Conservation (phyloP, 306 rosid species). For the Cercis canadensis region DNA sequence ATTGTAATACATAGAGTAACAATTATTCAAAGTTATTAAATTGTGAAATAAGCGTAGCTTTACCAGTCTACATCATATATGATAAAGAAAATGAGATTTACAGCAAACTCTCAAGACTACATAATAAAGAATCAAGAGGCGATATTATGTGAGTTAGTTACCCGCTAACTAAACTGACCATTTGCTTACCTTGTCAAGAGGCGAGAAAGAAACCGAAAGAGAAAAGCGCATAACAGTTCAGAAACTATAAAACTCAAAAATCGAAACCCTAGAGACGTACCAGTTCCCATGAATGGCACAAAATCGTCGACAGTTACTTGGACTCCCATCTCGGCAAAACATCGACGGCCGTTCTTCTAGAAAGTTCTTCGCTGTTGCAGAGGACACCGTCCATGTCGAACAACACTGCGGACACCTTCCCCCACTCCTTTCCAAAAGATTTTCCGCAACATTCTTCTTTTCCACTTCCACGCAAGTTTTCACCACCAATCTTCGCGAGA, state of each 20-base stretch:
- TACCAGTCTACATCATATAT: constrained; percentile 57
- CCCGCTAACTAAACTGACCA: too few relatives aligned
- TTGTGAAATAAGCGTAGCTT: constrained; percentile 45
- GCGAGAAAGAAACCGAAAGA: background rate
- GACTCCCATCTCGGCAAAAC: constrained; percentile 88
- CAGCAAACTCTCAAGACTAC: constrained; percentile 72
- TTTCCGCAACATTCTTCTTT: constrained; percentile 49
- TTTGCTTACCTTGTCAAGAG: too few relatives aligned
- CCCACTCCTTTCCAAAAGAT: constrained; percentile 64
- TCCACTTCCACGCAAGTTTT: constrained; percentile 71
- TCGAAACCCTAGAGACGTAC: constrained; percentile 37
- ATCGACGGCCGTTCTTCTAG: constrained; percentile 84
- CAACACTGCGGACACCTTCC: constrained; percentile 85
- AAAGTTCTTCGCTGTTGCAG: constrained; percentile 87
- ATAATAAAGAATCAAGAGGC: too few relatives aligned
- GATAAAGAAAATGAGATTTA: constrained; percentile 58
- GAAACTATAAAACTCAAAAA: background rate
- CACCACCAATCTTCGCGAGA: constrained; percentile 43
- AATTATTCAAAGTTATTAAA: constrained; percentile 44
- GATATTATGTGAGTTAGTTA: too few relatives aligned
- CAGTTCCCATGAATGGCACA: constrained; percentile 95
- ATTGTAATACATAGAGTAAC: constrained; percentile 46
- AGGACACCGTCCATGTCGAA: constrained; percentile 99
- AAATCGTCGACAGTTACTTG: constrained; percentile 84
- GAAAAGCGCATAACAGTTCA: background rate